Base-by-base conservation (phyloP, 495 filamentous ascomycete genomes). In the Choiromyces venosus region DNA sequence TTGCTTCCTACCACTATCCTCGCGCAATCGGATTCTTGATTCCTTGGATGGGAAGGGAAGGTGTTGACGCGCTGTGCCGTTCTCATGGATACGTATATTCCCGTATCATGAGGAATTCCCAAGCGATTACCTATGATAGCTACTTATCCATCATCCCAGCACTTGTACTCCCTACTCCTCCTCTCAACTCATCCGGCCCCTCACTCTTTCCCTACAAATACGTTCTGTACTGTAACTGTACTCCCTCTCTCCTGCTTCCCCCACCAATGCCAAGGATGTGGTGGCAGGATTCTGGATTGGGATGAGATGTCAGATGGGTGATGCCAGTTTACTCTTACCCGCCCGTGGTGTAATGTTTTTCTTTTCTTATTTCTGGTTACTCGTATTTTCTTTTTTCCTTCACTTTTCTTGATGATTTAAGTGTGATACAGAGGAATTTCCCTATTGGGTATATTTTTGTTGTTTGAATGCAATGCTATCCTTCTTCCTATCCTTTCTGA, bases 61-160 rank as follows among this genome's bases (percentile, higher is more conserved):
- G 25, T 16, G 10, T 14, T 61, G 52, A 61, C 33, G 52, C 52
- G 25, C 25, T 14, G 52, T 61, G 25, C 52, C 52, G 52, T 61
- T 61, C 52, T 61, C 52, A 61, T 61, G 52, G 52, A 25, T 61
- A 61, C 52, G 52, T 33, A 61, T 61, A 61, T 61, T 61, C 52
- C 52, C 52, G 52, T 61, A 61, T 61, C 52, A 16, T 61, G 10
- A 33, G 52, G 52, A 61, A 61, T 61, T 61, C 25, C 52, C 52
- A 61, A 61, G 52, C 52, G 52, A 61, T 14, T 33, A 1, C 52
- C 52, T 18, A 33, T 61, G n/a, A 61, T 16, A 33, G 52, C 52
- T 14, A 61, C 25, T 33, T 29, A 29, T 29, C 52, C 52, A 61
- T 61, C 52, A 25, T 29, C 46, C 46, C 46, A 56, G 46, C 52